A percentile compares a stretch with the other conserved stretches of the same genome.
phyloP scores from a whole-genome alignment of 176 grass and related monocot genomes.

The Musa beccarii region DNA sequence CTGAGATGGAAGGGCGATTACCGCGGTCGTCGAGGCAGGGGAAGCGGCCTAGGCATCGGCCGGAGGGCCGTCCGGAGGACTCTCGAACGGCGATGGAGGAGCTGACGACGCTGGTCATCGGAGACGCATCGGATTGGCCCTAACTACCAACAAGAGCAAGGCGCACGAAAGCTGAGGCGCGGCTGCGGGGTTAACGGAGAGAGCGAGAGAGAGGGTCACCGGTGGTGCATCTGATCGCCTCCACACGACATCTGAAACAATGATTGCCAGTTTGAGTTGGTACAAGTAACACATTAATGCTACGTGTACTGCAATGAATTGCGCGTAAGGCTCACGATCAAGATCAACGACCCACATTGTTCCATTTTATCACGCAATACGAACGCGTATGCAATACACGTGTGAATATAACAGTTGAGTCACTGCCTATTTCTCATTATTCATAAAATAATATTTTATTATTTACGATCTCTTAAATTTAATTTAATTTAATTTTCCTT shows the following conservation, averaged over 20 bases:
- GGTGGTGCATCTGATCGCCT: not conserved
- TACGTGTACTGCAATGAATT: not conserved
- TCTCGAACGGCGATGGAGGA: constrained; percentile 13
- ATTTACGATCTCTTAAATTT: no score
- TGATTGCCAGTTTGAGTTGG: not conserved
- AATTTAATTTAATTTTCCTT: no score
- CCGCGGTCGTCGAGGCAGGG: constrained; percentile 23
- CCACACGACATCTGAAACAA: not conserved
- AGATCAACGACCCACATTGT: not conserved
- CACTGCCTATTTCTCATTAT: no score
- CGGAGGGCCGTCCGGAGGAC: constrained; percentile 10
- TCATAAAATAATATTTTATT: no score
- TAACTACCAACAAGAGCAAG: not conserved
- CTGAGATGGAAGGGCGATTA: not conserved
- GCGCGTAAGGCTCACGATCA: not conserved
- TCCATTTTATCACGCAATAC: not conserved
- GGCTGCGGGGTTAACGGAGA: not conserved
- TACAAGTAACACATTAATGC: not conserved
- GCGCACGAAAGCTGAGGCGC: not conserved
- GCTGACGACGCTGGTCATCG: constrained; percentile 22
- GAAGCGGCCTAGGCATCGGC: constrained; percentile 11
- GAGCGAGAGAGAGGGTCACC: not conserved
- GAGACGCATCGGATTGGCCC: constrained; percentile 1
- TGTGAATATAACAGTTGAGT: no score
- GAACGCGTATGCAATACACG: not conserved